phyloP scores from a whole-genome alignment of 371 early-diverging fungal genomes.

The Rhizopus microsporus region DNA sequence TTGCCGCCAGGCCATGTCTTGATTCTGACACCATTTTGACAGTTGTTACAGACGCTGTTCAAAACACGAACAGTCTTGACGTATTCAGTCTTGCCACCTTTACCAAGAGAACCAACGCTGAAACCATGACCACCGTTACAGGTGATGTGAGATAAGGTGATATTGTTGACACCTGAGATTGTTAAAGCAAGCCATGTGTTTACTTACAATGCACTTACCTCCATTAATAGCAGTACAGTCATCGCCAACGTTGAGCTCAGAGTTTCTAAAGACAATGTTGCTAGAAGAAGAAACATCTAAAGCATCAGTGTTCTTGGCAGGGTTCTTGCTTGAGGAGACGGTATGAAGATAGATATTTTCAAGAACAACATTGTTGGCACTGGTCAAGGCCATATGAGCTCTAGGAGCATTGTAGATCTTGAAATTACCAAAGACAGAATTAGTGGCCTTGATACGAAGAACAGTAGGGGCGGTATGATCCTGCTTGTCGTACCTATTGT shows the following conservation, averaged over 20 bases:
- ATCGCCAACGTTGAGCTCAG: conserved; percentile 29
- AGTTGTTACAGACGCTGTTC: conserved; percentile 29
- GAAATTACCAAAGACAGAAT: conserved; percentile 35
- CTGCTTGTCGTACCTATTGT: conserved; percentile 16
- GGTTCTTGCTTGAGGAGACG: conserved; percentile 23
- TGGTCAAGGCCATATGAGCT: conserved; percentile 36
- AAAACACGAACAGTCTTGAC: conserved; percentile 26
- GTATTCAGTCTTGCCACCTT: conserved; percentile 28
- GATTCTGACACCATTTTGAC: conserved; percentile 43
- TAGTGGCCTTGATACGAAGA: conserved; percentile 30
- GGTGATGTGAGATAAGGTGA: conserved; percentile 24
- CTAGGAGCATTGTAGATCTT: conserved; percentile 33
- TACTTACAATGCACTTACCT: conserved; percentile 3
- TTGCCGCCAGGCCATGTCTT: conserved; percentile 45
- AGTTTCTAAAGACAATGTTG: conserved; percentile 24
- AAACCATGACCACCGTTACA: conserved; percentile 39
- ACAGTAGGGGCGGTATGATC: conserved; percentile 36
- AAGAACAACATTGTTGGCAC: conserved; percentile 26
- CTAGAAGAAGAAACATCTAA: conserved; percentile 38
- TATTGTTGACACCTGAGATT: conserved; percentile 19
- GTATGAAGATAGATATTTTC: conserved; percentile 26
- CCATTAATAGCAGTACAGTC: conserved; percentile 39
- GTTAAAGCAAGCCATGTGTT: not conserved
- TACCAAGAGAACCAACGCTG: conserved; percentile 40
- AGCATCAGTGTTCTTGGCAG: conserved; percentile 37